phyloP scores from a whole-genome alignment of 2,329 filamentous ascomycete genomes.

The Onygenales sp. region DNA sequence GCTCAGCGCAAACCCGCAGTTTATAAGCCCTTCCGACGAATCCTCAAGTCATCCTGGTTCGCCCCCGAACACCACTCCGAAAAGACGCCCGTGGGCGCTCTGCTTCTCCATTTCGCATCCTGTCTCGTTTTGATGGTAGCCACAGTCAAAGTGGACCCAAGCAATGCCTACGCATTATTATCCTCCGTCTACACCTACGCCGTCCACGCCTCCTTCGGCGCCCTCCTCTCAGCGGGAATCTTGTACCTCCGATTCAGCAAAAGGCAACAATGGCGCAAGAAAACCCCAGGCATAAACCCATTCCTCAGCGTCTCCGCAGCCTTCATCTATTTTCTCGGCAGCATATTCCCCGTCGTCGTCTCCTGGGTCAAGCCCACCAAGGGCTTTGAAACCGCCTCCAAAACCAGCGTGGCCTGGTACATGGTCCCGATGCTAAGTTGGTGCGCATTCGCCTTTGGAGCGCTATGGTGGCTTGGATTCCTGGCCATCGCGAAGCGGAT shows the following conservation, averaged over 20 bases:
- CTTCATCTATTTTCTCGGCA: constrained; percentile 1
- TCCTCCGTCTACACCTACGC: constrained; percentile 31
- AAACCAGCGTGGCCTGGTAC: neutral
- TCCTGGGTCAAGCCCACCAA: constrained; percentile 1
- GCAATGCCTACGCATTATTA: constrained; percentile 22
- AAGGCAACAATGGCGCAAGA: neutral
- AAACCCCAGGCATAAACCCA: neutral
- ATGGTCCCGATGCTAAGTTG: constrained; percentile 2
- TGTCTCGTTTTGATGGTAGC: constrained; percentile 25
- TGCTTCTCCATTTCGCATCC: constrained; percentile 30
- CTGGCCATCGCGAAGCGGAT: neutral
- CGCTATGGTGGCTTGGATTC: constrained; percentile 3
- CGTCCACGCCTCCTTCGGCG: constrained; percentile 26
- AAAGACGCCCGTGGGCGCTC: constrained; percentile 27
- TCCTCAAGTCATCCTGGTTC: constrained; percentile 1
- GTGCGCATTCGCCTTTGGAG: neutral
- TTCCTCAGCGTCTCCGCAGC: neutral
- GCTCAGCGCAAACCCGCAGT: constrained; percentile 15
- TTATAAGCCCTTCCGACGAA: neutral
- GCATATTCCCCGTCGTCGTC: neutral
- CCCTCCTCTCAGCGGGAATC: constrained; percentile 24
- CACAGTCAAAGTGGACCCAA: constrained; percentile 16
- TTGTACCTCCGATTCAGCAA: constrained; percentile 16
- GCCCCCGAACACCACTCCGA: constrained; percentile 16
- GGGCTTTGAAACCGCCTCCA: neutral